phyloP scores from a whole-genome alignment of 345 rosid genomes.

The Mallotus nudiflorus region DNA sequence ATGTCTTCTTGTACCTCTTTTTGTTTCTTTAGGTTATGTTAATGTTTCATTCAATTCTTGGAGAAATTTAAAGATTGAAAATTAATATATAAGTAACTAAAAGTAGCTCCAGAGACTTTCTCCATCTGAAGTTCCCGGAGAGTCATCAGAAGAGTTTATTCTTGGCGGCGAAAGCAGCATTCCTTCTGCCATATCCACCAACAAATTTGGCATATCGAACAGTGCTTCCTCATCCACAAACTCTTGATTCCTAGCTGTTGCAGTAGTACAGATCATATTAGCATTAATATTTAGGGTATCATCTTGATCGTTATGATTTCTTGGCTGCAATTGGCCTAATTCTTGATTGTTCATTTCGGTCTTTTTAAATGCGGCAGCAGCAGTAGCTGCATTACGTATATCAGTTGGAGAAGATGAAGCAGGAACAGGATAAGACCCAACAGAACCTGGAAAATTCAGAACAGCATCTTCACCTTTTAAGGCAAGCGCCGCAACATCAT shows the following conservation, averaged over 20 bases:
- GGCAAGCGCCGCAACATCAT: constrained; percentile 84
- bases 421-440: constrained; percentile 57
- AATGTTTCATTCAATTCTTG: background rate
- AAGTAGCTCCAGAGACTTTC: constrained; percentile 70
- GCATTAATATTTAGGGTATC: too few relatives aligned
- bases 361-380: constrained; percentile 55
- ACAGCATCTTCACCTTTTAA: constrained; percentile 63
- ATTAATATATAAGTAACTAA: background rate
- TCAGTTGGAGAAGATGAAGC: constrained; percentile 55
- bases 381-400: constrained; percentile 59
- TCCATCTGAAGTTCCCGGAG: constrained; percentile 58
- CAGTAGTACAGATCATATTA: background rate
- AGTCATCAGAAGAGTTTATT: constrained; percentile 55
- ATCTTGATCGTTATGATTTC: background rate
- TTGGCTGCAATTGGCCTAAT: background rate
- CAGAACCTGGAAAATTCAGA: constrained; percentile 67
- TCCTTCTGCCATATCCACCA: constrained; percentile 93
- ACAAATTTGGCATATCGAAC: constrained; percentile 74
- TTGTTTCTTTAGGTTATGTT: background rate
- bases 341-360: constrained; percentile 19
- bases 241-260: constrained; percentile 9
- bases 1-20: background rate
- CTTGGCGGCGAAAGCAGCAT: constrained; percentile 85
- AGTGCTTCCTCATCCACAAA: constrained; percentile 79
- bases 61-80: background rate